Conservation (phyloP, 2,329 filamentous ascomycete genomes). For the Cladosporium phlei region DNA sequence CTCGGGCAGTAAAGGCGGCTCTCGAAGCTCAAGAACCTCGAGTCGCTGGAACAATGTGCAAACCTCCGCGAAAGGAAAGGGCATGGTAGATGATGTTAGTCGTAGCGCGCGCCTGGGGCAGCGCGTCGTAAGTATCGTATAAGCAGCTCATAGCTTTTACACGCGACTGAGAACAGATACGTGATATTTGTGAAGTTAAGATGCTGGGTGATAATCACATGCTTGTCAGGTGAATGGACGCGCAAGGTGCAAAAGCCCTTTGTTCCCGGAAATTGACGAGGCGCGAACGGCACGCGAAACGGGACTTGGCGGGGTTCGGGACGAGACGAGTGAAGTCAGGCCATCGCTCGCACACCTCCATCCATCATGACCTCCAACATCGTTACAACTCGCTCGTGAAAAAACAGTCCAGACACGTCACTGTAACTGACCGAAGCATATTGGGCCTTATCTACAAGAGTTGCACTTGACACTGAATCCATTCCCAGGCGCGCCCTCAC, state of each 20-base stretch:
- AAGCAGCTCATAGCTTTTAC: constrained; percentile 4
- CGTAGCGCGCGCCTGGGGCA: neutral
- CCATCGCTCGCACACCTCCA: too few relatives aligned
- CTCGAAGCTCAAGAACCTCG: constrained; percentile 46
- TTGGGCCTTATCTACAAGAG: too few relatives aligned
- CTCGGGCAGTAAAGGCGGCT: constrained; percentile 37
- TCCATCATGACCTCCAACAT: too few relatives aligned
- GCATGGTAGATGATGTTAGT: constrained; percentile 43
- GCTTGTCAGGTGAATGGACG: neutral
- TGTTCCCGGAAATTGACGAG: constrained; percentile 4
- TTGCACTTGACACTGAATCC: too few relatives aligned
- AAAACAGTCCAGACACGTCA: too few relatives aligned
- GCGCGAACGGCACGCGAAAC: neutral
- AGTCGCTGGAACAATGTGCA: constrained; percentile 70
- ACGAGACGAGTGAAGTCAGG: too few relatives aligned
- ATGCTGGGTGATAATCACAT: constrained; percentile 1
- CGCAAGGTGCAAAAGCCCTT: neutral
- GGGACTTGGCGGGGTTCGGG: too few relatives aligned
- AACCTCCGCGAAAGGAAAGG: constrained; percentile 63
- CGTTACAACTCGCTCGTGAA: too few relatives aligned
- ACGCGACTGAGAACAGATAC: neutral
- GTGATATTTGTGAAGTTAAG: neutral
- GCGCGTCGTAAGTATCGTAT: neutral
- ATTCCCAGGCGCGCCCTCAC: too few relatives aligned
- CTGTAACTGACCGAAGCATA: too few relatives aligned